Conservation (phyloP, 2,329 filamentous ascomycete species). For the Fusarium camptoceras region DNA sequence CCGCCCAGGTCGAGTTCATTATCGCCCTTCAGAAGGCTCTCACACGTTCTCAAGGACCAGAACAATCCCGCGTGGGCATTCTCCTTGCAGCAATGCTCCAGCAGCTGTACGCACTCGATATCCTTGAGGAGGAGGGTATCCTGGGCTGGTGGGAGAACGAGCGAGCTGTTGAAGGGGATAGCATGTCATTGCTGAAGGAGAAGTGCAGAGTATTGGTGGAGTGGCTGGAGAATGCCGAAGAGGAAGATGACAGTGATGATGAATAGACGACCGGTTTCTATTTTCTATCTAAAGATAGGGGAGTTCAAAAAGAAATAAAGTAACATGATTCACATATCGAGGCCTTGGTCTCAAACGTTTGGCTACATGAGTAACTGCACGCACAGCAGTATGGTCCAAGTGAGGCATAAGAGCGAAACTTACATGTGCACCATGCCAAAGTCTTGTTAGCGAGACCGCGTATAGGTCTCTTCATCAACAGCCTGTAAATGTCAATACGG, state of each 20-base stretch:
- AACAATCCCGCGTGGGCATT: constrained; percentile 62
- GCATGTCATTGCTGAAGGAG: constrained; percentile 76
- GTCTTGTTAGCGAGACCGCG: background rate
- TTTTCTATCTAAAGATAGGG: constrained; percentile 11
- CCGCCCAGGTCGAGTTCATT: constrained; percentile 89
- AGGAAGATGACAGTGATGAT: constrained; percentile 70
- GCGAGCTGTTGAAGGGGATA: constrained; percentile 72
- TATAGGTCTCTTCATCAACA: background rate
- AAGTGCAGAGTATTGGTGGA: constrained; percentile 85
- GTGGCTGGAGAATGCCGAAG: constrained; percentile 82
- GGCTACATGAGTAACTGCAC: background rate
- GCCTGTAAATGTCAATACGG: background rate
- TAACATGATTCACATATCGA: background rate
- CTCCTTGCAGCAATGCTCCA: constrained; percentile 84
- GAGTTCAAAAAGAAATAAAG: constrained; percentile 37
- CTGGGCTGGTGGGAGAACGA: constrained; percentile 88
- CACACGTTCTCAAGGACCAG: constrained; percentile 70
- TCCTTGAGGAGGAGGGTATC: constrained; percentile 90
- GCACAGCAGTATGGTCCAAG: background rate
- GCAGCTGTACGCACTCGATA: constrained; percentile 85
- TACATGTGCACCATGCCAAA: background rate
- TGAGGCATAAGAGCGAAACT: background rate
- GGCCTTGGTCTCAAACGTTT: background rate
- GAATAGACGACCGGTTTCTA: constrained; percentile 36
- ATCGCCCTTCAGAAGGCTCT: constrained; percentile 85